phyloP scores from a whole-genome alignment of 2,329 filamentous ascomycete genomes.

The Aureobasidium sp. region DNA sequence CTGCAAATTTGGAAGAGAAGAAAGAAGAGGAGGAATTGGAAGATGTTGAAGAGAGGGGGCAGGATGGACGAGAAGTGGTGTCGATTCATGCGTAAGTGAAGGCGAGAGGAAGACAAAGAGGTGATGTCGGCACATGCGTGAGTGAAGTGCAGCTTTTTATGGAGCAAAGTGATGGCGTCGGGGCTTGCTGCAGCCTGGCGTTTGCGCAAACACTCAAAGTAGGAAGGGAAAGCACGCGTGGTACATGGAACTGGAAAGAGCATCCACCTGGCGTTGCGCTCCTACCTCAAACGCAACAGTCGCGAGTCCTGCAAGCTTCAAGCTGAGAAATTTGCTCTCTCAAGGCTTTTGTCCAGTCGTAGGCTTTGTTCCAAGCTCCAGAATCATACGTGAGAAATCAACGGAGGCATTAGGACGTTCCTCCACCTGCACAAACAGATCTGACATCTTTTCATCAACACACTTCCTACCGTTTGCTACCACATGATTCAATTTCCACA shows the following conservation, averaged over 20 bases:
- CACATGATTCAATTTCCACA: too few species aligned
- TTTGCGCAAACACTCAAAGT: neutral
- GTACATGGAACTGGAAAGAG: neutral
- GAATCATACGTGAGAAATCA: too few species aligned
- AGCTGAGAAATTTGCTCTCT: neutral
- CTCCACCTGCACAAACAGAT: too few species aligned
- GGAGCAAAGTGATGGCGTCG: neutral
- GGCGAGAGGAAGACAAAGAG: too few species aligned
- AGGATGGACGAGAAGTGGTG: neutral
- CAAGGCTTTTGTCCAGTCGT: too few species aligned
- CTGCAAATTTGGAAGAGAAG: neutral
- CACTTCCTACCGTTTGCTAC: too few species aligned
- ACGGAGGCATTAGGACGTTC: too few species aligned
- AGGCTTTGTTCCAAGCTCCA: too few species aligned
- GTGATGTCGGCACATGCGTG: neutral
- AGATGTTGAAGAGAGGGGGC: neutral
- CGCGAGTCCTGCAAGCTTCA: neutral
- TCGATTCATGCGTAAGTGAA: too few species aligned
- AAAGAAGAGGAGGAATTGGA: neutral
- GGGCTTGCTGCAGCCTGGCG: neutral
- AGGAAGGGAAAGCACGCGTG: neutral
- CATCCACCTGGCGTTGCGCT: neutral
- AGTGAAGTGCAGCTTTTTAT: neutral
- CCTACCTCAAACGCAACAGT: neutral
- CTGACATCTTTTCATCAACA: too few species aligned